Evolutionary conservation across 495 filamentous ascomycete species (phyloP).

Genomic region (Trypethelium eluteriae): DNA sequence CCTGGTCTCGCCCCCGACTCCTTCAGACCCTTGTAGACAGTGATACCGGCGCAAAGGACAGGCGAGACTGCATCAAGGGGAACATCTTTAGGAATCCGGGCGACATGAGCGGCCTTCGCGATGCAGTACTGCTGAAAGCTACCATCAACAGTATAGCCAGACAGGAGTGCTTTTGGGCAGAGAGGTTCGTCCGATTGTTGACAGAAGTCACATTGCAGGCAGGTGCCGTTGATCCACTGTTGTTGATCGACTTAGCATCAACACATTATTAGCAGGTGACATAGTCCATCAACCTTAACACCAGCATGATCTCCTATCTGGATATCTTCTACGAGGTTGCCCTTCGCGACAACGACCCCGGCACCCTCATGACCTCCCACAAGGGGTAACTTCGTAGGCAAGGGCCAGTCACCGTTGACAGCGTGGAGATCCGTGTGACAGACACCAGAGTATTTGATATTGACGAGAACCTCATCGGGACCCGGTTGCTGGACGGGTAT

Average conservation of each 20-base stretch:
- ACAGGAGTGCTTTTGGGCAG: constrained; percentile 62
- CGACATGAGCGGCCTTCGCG: constrained; percentile 74
- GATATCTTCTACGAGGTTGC: constrained; percentile 62
- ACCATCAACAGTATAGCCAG: constrained; percentile 87
- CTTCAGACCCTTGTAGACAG: constrained; percentile 89
- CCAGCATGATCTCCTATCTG: constrained; percentile 70
- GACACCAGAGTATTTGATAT: constrained; percentile 87
- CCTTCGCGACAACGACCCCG: constrained; percentile 73
- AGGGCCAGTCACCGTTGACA: constrained; percentile 81
- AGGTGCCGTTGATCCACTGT: constrained; percentile 76
- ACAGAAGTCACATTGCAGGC: constrained; percentile 74
- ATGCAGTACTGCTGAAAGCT: constrained; percentile 89
- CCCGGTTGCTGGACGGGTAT: constrained; percentile 69
- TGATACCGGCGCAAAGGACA: constrained; percentile 81
- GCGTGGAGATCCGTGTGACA: constrained; percentile 82
- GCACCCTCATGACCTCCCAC: constrained; percentile 91
- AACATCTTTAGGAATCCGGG: constrained; percentile 66
- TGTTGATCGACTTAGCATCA: neutral
- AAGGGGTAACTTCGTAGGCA: constrained; percentile 68
- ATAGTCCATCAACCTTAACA: constrained; percentile 48
- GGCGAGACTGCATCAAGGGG: constrained; percentile 72
- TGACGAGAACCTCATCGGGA: constrained; percentile 81
- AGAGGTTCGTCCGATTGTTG: constrained; percentile 64
- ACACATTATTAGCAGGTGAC: neutral
- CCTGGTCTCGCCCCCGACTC: constrained; percentile 67